phyloP scores from a whole-genome alignment of 2,329 filamentous ascomycete species.

The Trichoderma gracile region DNA sequence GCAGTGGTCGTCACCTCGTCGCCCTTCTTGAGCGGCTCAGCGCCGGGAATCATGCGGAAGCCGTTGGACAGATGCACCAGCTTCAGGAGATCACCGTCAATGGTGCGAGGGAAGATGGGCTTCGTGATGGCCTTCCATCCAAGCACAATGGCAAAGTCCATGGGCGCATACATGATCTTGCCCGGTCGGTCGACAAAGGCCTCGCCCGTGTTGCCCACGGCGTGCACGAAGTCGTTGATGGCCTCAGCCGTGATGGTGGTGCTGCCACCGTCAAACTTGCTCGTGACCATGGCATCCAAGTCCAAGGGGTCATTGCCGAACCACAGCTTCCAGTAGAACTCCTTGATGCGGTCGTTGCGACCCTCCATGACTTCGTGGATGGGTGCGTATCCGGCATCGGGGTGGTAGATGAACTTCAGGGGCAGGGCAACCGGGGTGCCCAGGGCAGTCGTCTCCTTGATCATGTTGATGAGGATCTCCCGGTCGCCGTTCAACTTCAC shows the following conservation, averaged over 20 bases:
- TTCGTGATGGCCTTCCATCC: conserved; percentile 99
- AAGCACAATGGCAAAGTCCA: conserved; percentile 98
- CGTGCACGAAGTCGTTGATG: conserved; percentile 98
- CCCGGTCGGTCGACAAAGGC: conserved; percentile 95
- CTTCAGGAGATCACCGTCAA: conserved; percentile 94
- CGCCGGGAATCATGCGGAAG: conserved; percentile 97
- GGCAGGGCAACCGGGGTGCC: conserved; percentile 79
- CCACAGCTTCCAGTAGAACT: conserved; percentile 98
- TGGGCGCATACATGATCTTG: conserved; percentile 91
- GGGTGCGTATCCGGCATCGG: conserved; percentile 94
- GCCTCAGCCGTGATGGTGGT: conserved; percentile 85
- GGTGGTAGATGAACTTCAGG: conserved; percentile 89
- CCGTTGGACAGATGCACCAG: conserved; percentile 95
- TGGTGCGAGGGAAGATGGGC: conserved; percentile 95
- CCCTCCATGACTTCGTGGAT: conserved; percentile 95
- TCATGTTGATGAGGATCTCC: conserved; percentile 84
- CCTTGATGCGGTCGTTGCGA: conserved; percentile 97
- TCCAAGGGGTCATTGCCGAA: conserved; percentile 85
- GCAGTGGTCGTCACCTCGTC: conserved; percentile 91
- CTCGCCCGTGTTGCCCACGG: conserved; percentile 95
- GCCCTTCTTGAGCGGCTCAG: conserved; percentile 91
- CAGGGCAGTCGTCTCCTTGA: conserved; percentile 87
- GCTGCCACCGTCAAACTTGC: conserved; percentile 86
- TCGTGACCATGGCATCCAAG: conserved; percentile 80
- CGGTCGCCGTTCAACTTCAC: conserved; percentile 73